These are phyloP conservation scores for Talaromyces sp. DNA, from an alignment of 2,329 filamentous ascomycete species.

Conservation along the genomic window DNA sequence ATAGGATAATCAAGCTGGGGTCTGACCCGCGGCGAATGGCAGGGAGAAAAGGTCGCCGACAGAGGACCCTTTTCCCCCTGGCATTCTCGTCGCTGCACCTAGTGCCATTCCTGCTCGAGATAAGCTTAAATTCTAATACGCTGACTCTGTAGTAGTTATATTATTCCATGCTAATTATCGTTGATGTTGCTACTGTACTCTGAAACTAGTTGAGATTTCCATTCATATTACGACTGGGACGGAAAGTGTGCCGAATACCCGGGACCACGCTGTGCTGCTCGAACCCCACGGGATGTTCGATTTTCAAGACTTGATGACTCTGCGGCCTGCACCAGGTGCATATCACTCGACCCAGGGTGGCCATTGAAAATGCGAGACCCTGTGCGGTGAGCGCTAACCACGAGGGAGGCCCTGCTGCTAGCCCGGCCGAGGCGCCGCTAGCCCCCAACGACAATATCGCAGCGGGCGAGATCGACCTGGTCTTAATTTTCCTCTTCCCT, in stretches of 20 bases:
- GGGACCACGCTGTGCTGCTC: neutral
- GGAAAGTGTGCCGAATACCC: neutral
- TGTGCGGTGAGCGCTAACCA: neutral
- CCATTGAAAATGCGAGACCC: neutral
- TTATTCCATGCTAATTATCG: neutral
- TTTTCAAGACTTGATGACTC: neutral
- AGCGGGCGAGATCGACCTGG: neutral
- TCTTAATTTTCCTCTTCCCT: neutral
- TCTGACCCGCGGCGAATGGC: neutral
- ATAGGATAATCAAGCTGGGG: neutral
- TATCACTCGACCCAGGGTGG: neutral
- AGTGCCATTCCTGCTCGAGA: neutral
- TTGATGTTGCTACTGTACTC: neutral
- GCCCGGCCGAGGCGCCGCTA: neutral
- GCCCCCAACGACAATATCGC: neutral
- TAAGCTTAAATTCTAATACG: conserved; percentile 1
- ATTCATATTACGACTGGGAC: neutral
- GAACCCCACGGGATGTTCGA: neutral
- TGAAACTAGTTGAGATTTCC: neutral
- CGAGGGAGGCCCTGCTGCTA: neutral
- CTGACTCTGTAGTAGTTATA: neutral
- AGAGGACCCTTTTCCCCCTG: neutral
- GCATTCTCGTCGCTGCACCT: neutral
- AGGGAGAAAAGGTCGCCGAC: neutral
- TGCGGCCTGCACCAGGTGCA: neutral